Conservation (phyloP, 805 yeast genomes). For the Candida arabinofermentans region DNA sequence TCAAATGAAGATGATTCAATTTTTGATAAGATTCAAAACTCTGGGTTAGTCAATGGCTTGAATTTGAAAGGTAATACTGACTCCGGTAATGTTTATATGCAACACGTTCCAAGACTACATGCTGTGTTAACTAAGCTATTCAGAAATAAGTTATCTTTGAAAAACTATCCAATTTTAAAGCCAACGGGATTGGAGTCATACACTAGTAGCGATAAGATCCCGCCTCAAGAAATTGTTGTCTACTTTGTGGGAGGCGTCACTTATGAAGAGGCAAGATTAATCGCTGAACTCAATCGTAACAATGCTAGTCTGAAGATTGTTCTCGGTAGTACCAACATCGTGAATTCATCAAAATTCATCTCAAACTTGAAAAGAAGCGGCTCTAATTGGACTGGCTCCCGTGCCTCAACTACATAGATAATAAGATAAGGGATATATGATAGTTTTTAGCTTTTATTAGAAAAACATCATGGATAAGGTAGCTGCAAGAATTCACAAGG, state of each 20-base stretch:
- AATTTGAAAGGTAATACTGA: constrained; percentile 33
- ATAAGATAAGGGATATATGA: too few species aligned
- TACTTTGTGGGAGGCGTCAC: constrained; percentile 87
- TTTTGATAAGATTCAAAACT: constrained; percentile 22
- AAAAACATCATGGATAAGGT: too few species aligned
- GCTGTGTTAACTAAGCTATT: constrained; percentile 38
- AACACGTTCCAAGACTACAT: constrained; percentile 76
- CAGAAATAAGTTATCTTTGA: constrained; percentile 35
- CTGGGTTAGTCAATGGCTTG: constrained; percentile 30
- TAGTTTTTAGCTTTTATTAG: too few species aligned
- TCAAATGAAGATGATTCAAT: constrained; percentile 32
- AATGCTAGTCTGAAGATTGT: constrained; percentile 59
- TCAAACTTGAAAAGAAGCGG: constrained; percentile 22
- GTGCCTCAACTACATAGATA: constrained; percentile 9
- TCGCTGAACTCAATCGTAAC: constrained; percentile 62
- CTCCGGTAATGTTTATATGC: constrained; percentile 79
- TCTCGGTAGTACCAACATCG: constrained; percentile 75
- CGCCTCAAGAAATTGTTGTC: constrained; percentile 63
- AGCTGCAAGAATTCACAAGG: too few species aligned
- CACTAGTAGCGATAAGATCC: constrained; percentile 23
- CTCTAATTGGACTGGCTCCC: constrained; percentile 16
- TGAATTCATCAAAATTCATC: constrained; percentile 42
- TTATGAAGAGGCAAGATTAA: constrained; percentile 83
- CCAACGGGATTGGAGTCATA: constrained; percentile 15
- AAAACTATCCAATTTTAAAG: constrained; percentile 16